Evolutionary conservation across 768 basidiomycete species (phyloP).

Genomic region (Agrocybe pediades): DNA sequence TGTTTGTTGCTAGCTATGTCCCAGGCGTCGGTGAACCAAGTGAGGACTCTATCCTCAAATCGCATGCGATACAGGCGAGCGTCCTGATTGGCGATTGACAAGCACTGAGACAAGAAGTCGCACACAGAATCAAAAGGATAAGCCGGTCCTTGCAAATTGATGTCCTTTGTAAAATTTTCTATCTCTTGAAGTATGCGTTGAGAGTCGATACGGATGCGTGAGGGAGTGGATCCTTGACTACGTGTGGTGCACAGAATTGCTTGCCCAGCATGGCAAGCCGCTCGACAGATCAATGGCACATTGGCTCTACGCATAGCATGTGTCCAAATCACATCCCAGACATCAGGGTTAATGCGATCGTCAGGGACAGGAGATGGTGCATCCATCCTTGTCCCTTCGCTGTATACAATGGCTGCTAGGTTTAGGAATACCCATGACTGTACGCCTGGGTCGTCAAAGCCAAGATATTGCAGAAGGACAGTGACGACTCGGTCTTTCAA

Average conservation of each 20-base stretch:
- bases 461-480: constrained; percentile 60
- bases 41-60: constrained; percentile 83
- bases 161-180: constrained; percentile 75
- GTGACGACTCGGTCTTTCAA: constrained; percentile 59
- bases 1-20: constrained; percentile 34
- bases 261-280: constrained; percentile 74
- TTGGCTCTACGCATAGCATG: constrained; percentile 77
- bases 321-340: constrained; percentile 86
- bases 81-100: constrained; percentile 78
- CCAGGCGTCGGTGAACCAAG: constrained; percentile 83
- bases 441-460: constrained; percentile 59
- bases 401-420: constrained; percentile 69
- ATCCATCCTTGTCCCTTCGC: constrained; percentile 34
- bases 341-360: constrained; percentile 25
- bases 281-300: constrained; percentile 69
- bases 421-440: constrained; percentile 89
- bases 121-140: constrained; percentile 92
- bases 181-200: constrained; percentile 71
- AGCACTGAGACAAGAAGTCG: constrained; percentile 68
- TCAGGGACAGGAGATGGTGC: constrained; percentile 4
- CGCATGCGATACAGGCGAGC: constrained; percentile 82
- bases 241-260: constrained; percentile 47
- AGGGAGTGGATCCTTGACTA: constrained; percentile 17
- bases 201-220: constrained; percentile 43
- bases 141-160: constrained; percentile 89